Evolutionary conservation across 2,329 filamentous ascomycete genomes (phyloP).

Genomic region (Stachybotrys elegans): DNA sequence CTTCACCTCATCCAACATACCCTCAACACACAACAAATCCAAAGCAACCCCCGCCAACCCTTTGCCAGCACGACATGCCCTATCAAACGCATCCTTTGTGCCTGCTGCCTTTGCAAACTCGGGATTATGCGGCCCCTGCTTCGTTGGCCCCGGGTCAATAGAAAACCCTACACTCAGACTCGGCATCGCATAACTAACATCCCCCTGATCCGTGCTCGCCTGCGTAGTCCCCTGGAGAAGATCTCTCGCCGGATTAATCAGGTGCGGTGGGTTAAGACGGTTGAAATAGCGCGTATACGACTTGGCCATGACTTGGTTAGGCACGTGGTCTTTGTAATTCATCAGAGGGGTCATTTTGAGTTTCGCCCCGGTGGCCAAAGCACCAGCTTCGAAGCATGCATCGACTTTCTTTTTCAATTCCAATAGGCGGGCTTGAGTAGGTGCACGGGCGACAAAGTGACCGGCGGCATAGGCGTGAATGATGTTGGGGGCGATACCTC

Average conservation of each 20-base stretch:
- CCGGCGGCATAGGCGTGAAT: constrained; percentile 46
- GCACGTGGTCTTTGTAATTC: constrained; percentile 49
- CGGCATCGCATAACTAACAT: too few relatives aligned
- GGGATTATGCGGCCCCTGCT: too few relatives aligned
- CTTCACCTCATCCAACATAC: too few relatives aligned
- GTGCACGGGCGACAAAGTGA: constrained; percentile 20
- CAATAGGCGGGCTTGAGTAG: constrained; percentile 1
- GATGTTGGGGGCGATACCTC: constrained; percentile 49
- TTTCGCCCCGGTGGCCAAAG: constrained; percentile 38
- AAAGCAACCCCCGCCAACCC: too few relatives aligned
- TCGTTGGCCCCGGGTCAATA: too few relatives aligned
- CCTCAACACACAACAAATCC: too few relatives aligned
- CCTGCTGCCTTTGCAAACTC: too few relatives aligned
- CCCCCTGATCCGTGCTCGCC: constrained; percentile 55
- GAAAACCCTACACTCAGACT: too few relatives aligned
- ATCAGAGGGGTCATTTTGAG: constrained; percentile 32
- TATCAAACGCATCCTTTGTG: too few relatives aligned
- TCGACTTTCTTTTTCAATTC: constrained; percentile 37
- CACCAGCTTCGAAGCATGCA: constrained; percentile 35
- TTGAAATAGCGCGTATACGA: constrained; percentile 41
- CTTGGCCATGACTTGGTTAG: constrained; percentile 41
- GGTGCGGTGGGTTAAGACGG: constrained; percentile 27
- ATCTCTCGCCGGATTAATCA: constrained; percentile 17
- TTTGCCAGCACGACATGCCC: too few relatives aligned
- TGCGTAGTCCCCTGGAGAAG: constrained; percentile 33